Conservation (phyloP, 2,329 filamentous ascomycete genomes). For the Pseudopyrenochaeta lycopersici region DNA sequence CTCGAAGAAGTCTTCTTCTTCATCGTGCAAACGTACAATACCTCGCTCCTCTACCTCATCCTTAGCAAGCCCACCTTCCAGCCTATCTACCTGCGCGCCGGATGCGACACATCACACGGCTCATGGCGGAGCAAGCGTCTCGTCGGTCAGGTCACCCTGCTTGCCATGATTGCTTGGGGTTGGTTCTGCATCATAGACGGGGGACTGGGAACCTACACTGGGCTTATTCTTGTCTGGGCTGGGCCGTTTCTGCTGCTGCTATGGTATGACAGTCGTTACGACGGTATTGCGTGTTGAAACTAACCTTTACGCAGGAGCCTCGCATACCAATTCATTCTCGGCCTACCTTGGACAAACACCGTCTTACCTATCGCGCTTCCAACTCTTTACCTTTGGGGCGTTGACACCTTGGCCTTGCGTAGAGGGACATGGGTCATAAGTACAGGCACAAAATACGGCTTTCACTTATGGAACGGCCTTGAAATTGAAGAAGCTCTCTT, state of each 20-base stretch:
- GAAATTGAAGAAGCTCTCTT: constrained; percentile 80
- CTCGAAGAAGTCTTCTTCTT: constrained; percentile 81
- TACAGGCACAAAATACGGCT: constrained; percentile 70
- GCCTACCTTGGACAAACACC: constrained; percentile 67
- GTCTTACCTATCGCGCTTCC: constrained; percentile 68
- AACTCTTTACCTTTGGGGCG: constrained; percentile 75
- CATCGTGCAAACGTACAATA: constrained; percentile 78
- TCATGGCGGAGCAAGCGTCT: constrained; percentile 51
- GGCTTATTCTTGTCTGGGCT: constrained; percentile 75
- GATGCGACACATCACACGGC: constrained; percentile 38
- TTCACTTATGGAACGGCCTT: constrained; percentile 69
- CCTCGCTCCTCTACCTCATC: constrained; percentile 72
- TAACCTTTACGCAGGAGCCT: constrained; percentile 57
- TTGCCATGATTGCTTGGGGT: constrained; percentile 56
- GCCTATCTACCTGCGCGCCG: constrained; percentile 59
- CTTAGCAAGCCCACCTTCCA: constrained; percentile 71
- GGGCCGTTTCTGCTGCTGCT: constrained; percentile 71
- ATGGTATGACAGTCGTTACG: constrained; percentile 56
- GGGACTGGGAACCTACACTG: constrained; percentile 69
- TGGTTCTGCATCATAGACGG: constrained; percentile 56
- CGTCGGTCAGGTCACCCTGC: constrained; percentile 62
- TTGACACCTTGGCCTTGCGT: constrained; percentile 73
- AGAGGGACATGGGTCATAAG: constrained; percentile 78
- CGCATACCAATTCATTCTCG: constrained; percentile 70
- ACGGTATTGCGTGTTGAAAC: neutral